phyloP scores from a whole-genome alignment of 805 yeast species.

The Teunomyces pallodes region DNA sequence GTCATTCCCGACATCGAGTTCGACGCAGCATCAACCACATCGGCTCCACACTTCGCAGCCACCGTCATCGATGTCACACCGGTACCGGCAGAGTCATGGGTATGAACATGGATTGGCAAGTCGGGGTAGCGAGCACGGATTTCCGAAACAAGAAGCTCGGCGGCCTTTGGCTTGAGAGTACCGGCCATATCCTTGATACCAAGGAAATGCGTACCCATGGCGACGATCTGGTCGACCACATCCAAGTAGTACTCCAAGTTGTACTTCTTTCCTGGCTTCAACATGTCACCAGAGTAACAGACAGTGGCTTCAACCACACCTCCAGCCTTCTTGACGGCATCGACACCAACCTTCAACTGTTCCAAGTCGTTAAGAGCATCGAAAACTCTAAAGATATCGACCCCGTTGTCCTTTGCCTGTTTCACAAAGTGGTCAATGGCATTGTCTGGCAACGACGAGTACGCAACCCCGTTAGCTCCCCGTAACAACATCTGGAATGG shows the following conservation, averaged over 20 bases:
- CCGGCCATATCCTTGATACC: conserved; percentile 99
- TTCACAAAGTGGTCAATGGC: conserved; percentile 96
- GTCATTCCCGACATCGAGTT: conserved; percentile 98
- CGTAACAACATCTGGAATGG: conserved; percentile 99
- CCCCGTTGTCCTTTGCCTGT: conserved; percentile 95
- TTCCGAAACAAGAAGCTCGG: conserved; percentile 71
- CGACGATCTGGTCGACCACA: conserved; percentile 79
- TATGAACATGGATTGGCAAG: conserved; percentile 96
- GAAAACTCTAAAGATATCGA: conserved; percentile 95
- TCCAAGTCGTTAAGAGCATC: conserved; percentile 97
- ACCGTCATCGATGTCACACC: conserved; percentile 97
- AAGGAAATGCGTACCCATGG: conserved; percentile 92
- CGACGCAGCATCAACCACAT: conserved; percentile 95
- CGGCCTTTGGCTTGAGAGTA: conserved; percentile 94
- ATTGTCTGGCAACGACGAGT: conserved; percentile 95
- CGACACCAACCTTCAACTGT: conserved; percentile 95
- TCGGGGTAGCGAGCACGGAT: conserved; percentile 87
- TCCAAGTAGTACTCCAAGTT: conserved; percentile 84
- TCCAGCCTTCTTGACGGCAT: conserved; percentile 96
- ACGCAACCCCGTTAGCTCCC: conserved; percentile 99
- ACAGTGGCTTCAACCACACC: conserved; percentile 99
- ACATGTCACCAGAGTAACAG: conserved; percentile 99
- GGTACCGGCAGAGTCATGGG: conserved; percentile 99
- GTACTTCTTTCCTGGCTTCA: conserved; percentile 92
- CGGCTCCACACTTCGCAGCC: conserved; percentile 95